Percentiles rank a stretch among this genome's conserved stretches.
phyloP scores from a whole-genome alignment of 164 flowering plant genomes.

The Echeveria elegans region DNA sequence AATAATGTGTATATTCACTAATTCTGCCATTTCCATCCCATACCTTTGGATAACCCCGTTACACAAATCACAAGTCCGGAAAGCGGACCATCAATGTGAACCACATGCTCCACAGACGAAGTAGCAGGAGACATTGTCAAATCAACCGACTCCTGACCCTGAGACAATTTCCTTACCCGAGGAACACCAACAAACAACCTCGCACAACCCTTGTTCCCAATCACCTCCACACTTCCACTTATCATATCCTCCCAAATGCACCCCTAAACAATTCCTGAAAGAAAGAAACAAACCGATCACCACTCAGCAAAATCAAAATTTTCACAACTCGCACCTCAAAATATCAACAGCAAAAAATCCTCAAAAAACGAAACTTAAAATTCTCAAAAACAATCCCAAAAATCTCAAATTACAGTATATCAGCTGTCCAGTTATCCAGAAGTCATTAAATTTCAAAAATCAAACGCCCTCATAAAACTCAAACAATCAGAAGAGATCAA shows the following conservation, averaged over 20 bases:
- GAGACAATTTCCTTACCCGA: slow-evolving; percentile 20
- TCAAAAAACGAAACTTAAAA: neutral
- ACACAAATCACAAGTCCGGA: slow-evolving; percentile 75
- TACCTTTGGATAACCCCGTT: slow-evolving; percentile 91
- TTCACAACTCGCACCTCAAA: neutral
- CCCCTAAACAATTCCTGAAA: neutral
- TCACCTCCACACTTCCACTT: slow-evolving; percentile 33
- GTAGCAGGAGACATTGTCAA: slow-evolving; percentile 35
- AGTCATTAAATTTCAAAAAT: neutral
- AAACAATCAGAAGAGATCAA: neutral
- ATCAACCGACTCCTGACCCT: slow-evolving; percentile 21
- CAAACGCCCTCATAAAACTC: neutral
- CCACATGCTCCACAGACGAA: slow-evolving; percentile 15
- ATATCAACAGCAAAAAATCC: neutral
- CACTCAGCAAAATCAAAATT: too few species aligned
- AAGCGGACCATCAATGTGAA: slow-evolving; percentile 43
- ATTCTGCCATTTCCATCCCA: neutral
- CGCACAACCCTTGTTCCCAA: slow-evolving; percentile 49
- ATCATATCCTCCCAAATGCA: slow-evolving; percentile 14
- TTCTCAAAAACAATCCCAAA: too few species aligned
- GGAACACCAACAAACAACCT: slow-evolving; percentile 34
- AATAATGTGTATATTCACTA: neutral
- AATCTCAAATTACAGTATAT: neutral
- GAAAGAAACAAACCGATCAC: neutral
- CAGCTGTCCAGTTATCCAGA: neutral